These are phyloP conservation scores for Hymenoscyphus occultus DNA, from an alignment of 2,329 filamentous ascomycete species.

Conservation along the genomic window DNA sequence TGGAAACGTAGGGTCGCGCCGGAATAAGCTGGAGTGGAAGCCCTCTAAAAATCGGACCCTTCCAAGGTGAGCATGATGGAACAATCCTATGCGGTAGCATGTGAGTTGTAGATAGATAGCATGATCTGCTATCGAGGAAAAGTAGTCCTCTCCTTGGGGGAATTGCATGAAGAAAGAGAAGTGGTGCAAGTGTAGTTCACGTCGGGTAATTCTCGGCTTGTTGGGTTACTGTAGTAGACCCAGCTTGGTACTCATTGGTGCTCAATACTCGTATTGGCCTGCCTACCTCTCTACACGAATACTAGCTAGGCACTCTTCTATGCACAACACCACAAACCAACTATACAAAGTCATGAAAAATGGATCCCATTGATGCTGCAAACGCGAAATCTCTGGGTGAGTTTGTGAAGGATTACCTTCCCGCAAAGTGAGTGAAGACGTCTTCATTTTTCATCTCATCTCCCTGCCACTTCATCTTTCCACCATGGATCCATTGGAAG, in stretches of 20 bases:
- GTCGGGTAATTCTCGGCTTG: too few relatives aligned
- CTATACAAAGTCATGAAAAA: not conserved
- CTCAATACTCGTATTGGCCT: too few relatives aligned
- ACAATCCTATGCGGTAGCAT: constrained; percentile 4
- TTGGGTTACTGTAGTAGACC: too few relatives aligned
- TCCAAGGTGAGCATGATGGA: not conserved
- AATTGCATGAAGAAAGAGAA: not conserved
- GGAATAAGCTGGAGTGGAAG: not conserved
- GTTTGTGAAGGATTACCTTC: constrained; percentile 49
- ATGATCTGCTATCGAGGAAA: constrained; percentile 1
- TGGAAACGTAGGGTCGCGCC: constrained; percentile 3
- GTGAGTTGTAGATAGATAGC: not conserved
- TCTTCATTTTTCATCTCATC: too few relatives aligned
- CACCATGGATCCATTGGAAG: too few relatives aligned
- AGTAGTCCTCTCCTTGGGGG: not conserved
- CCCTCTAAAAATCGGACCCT: not conserved
- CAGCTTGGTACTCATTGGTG: too few relatives aligned
- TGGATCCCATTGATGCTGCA: constrained; percentile 44
- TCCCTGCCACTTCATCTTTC: too few relatives aligned
- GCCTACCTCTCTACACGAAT: too few relatives aligned
- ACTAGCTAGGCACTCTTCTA: too few relatives aligned
- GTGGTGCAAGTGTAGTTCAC: too few relatives aligned
- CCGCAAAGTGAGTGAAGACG: constrained; percentile 42
- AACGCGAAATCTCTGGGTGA: constrained; percentile 47
- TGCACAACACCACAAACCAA: not conserved